Evolutionary conservation across 1,284 basidiomycete genomes (phyloP).

Genomic region (Pholiota adiposa): DNA sequence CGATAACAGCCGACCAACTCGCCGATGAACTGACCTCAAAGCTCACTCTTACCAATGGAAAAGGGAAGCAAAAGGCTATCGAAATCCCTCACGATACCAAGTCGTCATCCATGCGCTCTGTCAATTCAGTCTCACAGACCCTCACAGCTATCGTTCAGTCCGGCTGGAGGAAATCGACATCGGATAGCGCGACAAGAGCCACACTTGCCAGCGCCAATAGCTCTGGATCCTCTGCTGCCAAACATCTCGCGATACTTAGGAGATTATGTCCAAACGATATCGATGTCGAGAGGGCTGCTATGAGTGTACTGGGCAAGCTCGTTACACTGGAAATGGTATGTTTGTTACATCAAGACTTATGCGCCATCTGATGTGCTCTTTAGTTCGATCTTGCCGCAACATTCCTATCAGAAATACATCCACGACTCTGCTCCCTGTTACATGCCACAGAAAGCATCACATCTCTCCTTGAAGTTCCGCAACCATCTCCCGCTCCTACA

Average conservation of each 20-base stretch:
- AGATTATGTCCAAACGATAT: constrained; percentile 49
- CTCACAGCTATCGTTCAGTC: constrained; percentile 56
- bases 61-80: constrained; percentile 36
- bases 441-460: constrained; percentile 14
- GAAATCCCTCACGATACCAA: constrained; percentile 22
- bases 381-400: constrained; percentile 56
- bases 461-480: constrained; percentile 46
- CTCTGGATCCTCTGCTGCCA: constrained; percentile 40
- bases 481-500: constrained; percentile 33
- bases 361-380: background rate
- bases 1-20: constrained; percentile 18
- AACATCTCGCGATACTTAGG: constrained; percentile 50
- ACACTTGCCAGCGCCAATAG: constrained; percentile 33
- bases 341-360: constrained; percentile 3
- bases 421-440: constrained; percentile 42
- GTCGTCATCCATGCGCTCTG: constrained; percentile 51
- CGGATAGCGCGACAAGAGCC: constrained; percentile 24
- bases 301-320: constrained; percentile 66
- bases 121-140: constrained; percentile 64
- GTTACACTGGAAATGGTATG: constrained; percentile 69
- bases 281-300: constrained; percentile 74
- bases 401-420: constrained; percentile 50
- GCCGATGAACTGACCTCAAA: constrained; percentile 34
- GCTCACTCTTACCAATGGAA: constrained; percentile 34
- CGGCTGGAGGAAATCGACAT: constrained; percentile 55